Percentiles rank a stretch among this genome's conserved stretches.
Conservation (phyloP, 306 rosid genomes). For the Ormosia emarginata region DNA sequence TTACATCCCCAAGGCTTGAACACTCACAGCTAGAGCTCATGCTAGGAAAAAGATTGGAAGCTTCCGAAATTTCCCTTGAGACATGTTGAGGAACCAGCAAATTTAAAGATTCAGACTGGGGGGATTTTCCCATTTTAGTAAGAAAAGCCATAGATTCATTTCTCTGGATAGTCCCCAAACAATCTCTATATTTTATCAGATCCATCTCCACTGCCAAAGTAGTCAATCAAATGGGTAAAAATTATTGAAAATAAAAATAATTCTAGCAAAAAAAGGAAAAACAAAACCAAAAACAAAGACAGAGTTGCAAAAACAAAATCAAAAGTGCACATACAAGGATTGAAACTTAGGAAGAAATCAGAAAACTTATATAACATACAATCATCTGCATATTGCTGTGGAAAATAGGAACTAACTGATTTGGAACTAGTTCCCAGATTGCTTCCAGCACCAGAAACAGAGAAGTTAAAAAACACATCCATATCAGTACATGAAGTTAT, state of each 20-base stretch:
- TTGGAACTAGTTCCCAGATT: conserved; percentile 17
- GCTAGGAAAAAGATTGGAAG: background rate
- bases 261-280: background rate
- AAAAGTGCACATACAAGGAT: background rate
- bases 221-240: background rate
- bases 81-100: conserved; percentile 1
- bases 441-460: conserved; percentile 5
- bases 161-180: conserved; percentile 2
- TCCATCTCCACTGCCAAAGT: conserved; percentile 8
- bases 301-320: background rate
- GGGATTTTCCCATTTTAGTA: background rate
- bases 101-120: conserved; percentile 9
- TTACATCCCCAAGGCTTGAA: conserved; percentile 18
- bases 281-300: background rate
- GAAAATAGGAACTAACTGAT: background rate
- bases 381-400: conserved; percentile 21
- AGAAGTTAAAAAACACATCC: conserved; percentile 10
- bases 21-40: background rate
- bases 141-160: conserved; percentile 10
- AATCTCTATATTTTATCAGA: background rate
- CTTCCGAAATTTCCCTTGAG: conserved; percentile 10
- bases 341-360: background rate
- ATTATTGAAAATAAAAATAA: background rate
- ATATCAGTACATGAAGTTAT: conserved; percentile 8
- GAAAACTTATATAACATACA: conserved; percentile 8